A percentile compares a stretch with the other conserved stretches of the same genome.
Evolutionary conservation across 108 stramenopile species (phyloP).

Genomic region (Cyclotella baltica): DNA sequence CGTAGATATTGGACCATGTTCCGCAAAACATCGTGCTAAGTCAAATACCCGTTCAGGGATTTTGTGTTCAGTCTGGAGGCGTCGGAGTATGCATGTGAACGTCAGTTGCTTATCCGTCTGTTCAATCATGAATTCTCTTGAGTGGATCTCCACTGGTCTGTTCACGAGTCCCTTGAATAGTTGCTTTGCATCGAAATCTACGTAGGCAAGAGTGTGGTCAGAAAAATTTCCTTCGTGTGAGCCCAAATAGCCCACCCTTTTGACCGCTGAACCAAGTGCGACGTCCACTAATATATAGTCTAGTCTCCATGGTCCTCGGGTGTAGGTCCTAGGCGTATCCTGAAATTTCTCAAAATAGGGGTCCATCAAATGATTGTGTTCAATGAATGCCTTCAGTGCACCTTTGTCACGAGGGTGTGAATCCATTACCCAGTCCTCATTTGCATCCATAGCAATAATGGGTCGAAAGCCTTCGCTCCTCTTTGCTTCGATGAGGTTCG

Average conservation of each 20-base stretch:
- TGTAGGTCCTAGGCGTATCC: neutral
- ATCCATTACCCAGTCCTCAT: neutral
- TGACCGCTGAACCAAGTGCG: neutral
- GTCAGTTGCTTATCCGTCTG: neutral
- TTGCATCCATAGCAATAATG: conserved; percentile 8
- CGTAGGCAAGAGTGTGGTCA: neutral
- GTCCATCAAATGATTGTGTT: neutral
- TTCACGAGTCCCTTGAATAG: neutral
- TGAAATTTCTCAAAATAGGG: neutral
- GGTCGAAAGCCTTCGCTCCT: neutral
- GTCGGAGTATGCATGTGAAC: neutral
- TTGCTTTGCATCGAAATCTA: neutral
- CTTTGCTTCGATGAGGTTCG: neutral
- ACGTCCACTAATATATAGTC: neutral
- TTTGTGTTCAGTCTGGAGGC: neutral
- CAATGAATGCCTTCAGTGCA: neutral
- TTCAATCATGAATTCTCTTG: neutral
- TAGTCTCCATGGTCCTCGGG: neutral
- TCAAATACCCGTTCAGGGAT: neutral
- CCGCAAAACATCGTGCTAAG: too few species aligned
- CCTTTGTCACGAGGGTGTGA: neutral
- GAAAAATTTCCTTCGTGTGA: neutral
- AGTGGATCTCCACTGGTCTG: neutral
- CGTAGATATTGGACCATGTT: too few species aligned
- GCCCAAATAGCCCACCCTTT: neutral